Conservation (phyloP, 192 early-diverging fungal species). For the Linnemannia zychae region DNA sequence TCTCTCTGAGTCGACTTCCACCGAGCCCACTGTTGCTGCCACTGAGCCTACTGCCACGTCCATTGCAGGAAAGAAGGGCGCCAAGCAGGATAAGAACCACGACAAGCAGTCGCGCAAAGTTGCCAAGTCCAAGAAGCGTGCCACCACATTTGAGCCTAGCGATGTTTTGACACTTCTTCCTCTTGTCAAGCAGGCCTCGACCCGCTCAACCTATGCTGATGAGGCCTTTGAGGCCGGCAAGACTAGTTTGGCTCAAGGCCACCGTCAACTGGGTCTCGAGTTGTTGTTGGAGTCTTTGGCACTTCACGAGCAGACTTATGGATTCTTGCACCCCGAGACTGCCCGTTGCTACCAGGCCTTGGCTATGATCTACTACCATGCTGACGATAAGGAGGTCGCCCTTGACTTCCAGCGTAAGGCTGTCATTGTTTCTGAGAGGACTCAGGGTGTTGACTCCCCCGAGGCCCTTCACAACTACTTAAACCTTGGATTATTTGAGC, state of each 20-base stretch:
- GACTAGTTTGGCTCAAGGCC: slow-evolving; percentile 80
- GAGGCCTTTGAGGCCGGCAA: slow-evolving; percentile 92
- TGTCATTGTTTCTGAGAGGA: slow-evolving; percentile 88
- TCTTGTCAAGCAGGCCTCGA: slow-evolving; percentile 76
- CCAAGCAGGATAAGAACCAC: slow-evolving; percentile 49
- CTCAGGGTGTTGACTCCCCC: slow-evolving; percentile 86
- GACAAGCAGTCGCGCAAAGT: slow-evolving; percentile 53
- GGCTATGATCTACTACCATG: slow-evolving; percentile 86
- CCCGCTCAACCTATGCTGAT: slow-evolving; percentile 83
- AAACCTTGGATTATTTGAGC: slow-evolving; percentile 94
- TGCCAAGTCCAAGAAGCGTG: slow-evolving; percentile 65
- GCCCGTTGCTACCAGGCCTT: slow-evolving; percentile 87
- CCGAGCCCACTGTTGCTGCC: slow-evolving; percentile 45
- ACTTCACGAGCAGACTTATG: slow-evolving; percentile 94
- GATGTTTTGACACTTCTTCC: slow-evolving; percentile 83
- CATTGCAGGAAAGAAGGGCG: slow-evolving; percentile 39
- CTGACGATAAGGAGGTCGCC: slow-evolving; percentile 70
- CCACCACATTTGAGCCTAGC: slow-evolving; percentile 70
- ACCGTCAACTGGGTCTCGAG: slow-evolving; percentile 85
- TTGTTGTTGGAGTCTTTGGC: slow-evolving; percentile 85
- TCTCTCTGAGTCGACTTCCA: slow-evolving; percentile 55
- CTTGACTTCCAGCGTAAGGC: slow-evolving; percentile 85
- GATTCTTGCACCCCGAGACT: slow-evolving; percentile 91
- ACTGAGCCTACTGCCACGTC: slow-evolving; percentile 31
- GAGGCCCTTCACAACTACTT: slow-evolving; percentile 92